phyloP scores from a whole-genome alignment of 192 early-diverging fungal species.

The Gaertneriomyces semiglobifer region DNA sequence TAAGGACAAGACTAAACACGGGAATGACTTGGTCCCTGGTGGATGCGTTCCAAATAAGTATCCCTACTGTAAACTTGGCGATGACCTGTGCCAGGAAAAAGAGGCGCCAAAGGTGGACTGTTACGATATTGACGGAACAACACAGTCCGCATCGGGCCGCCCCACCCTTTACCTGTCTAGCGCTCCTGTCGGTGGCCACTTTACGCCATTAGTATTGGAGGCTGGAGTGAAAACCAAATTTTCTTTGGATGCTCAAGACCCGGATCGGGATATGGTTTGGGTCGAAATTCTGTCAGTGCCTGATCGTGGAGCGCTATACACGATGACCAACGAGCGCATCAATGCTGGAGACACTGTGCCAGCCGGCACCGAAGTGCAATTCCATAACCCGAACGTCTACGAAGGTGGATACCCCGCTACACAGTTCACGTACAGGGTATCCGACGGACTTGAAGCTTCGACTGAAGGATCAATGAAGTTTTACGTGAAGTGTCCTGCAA shows the following conservation, averaged over 20 bases:
- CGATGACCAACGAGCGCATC: not conserved
- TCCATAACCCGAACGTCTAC: slow-evolving; percentile 3
- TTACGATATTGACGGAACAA: slow-evolving; percentile 7
- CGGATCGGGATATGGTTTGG: slow-evolving; percentile 1
- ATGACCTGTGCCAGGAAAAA: not conserved
- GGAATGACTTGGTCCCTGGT: slow-evolving; percentile 1
- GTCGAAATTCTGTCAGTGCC: slow-evolving; percentile 1
- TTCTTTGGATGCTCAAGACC: not conserved
- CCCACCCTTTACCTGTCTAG: slow-evolving; percentile 13
- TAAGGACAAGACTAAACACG: not conserved
- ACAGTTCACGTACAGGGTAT: slow-evolving; percentile 4
- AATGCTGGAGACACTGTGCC: slow-evolving; percentile 3
- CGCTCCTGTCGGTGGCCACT: slow-evolving; percentile 11
- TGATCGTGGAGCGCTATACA: slow-evolving; percentile 7
- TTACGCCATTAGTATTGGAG: not conserved
- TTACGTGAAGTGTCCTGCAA: slow-evolving; percentile 13
- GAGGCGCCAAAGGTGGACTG: slow-evolving; percentile 1
- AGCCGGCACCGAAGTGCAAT: not conserved
- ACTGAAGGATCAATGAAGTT: not conserved
- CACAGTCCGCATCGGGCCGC: not conserved
- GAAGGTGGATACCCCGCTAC: slow-evolving; percentile 15
- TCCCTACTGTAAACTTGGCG: slow-evolving; percentile 9
- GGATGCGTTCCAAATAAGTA: slow-evolving; percentile 11
- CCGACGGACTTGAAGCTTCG: slow-evolving; percentile 3
- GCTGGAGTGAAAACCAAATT: slow-evolving; percentile 4